Evolutionary conservation across 306 rosid genomes (phyloP), one percentile per base, ranked within the genome.

Genomic region (Rubus idaeus): DNA sequence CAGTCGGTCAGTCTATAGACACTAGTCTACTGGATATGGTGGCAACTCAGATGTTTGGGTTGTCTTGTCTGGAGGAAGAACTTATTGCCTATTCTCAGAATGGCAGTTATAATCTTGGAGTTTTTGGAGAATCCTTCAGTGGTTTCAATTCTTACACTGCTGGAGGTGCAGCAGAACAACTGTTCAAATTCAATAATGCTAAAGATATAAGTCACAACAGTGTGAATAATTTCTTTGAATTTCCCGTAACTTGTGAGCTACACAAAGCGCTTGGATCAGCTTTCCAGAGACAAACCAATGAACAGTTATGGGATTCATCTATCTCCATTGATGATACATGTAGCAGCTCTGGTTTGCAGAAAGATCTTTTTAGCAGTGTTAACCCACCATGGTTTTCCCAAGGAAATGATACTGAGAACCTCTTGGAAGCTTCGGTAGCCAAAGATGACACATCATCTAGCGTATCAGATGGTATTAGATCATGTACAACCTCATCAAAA

Each of bases 181-280:
- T 65, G 60, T 63, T 85, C 70, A 88, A 73, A 79, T 79, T 79
- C 44, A 76, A 47, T 73, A 72, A 58, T 66, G 76, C 65, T 20
- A n/a, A 70, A 70, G 75, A 68, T 67, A 63, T 74, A 62, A 70
- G 42, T 70, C 41, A 45, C 64, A 68, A 67, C 69, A 76, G 51
- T 64, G 56, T 50, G 73, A 73, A 77, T n/a, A 79, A 69, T 79
- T 77, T 77, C 69, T 79, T 78, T 70, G 76, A 76, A 65, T 84
- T 87, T 78, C 89, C 90, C 10, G 71, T 83, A 5, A 89, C 79
- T 65, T 77, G 80, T 75, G 97, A 87, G 80, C 89, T 89, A 80
- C 88, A 86, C 78, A 75, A 81, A 84, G 90, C 87, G 75, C 86
- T 88, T 80, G 93, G 87, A 55, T 77, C 88, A 68, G 46, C 77